Percentiles rank a stretch among this genome's conserved stretches.
These are phyloP conservation scores for Solanum okadae DNA, from an alignment of 257 asterid species.

Conservation along the genomic window DNA sequence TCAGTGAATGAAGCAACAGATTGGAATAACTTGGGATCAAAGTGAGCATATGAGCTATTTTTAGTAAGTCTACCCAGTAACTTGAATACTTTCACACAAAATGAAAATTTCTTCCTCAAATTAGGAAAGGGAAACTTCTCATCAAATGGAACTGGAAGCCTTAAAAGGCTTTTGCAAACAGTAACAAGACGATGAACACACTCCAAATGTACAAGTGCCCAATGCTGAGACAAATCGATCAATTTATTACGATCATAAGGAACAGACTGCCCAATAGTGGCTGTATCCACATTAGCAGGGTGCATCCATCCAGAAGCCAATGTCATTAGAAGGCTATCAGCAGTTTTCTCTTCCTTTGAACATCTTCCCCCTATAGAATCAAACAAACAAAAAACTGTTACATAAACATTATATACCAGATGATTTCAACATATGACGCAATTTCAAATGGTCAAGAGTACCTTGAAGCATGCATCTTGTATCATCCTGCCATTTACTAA, in stretches of 20 bases:
- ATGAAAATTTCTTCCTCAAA: slow-evolving; percentile 55
- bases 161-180: slow-evolving; percentile 48
- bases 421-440: neutral
- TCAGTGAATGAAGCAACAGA: slow-evolving; percentile 57
- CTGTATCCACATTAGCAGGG: slow-evolving; percentile 33
- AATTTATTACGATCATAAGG: slow-evolving; percentile 31
- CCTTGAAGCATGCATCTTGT: slow-evolving; percentile 73
- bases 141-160: slow-evolving; percentile 37
- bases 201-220: slow-evolving; percentile 75
- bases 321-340: slow-evolving; percentile 41
- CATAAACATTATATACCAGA: neutral
- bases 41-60: slow-evolving; percentile 37
- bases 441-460: slow-evolving; percentile 12
- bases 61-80: slow-evolving; percentile 52
- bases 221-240: slow-evolving; percentile 53
- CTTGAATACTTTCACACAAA: slow-evolving; percentile 58
- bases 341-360: slow-evolving; percentile 60
- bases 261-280: slow-evolving; percentile 26
- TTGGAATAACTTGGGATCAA: slow-evolving; percentile 50
- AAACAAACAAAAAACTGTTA: neutral
- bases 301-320: slow-evolving; percentile 55
- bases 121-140: slow-evolving; percentile 45
- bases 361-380: slow-evolving; percentile 54
- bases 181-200: slow-evolving; percentile 56
- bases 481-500: slow-evolving; percentile 40